Base-by-base conservation (phyloP, 1,284 basidiomycete genomes). In the Singerocomus inundabilis region DNA sequence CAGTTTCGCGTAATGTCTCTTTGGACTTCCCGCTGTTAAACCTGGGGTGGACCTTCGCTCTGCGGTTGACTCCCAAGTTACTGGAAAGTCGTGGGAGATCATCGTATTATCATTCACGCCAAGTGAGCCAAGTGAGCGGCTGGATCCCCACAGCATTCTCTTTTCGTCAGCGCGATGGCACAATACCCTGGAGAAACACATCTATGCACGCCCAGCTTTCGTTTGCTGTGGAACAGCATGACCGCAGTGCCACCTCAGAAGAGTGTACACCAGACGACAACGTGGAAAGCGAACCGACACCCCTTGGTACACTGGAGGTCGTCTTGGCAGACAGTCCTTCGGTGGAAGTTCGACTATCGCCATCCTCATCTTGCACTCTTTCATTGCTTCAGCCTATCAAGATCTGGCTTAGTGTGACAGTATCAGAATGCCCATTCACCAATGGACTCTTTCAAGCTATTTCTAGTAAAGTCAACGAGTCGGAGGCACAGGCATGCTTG, bases 1-100 rank as follows among this genome's bases (percentile, higher is more conserved):
- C 33, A 13, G 18, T 0, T n/a, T 21, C 38, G 4, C 9, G 7
- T 31, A 3, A 1, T 12, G 32, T 42, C 24, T 33, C 42, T 24
- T 7, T 62, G 31, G 7, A 48, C 2, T 39, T 64, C 28, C 54
- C 62, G 0, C 21, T 60, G 16, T 36, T 24, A 6, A 37, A 12
- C 26, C 44, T 50, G 12, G 56, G 62, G 11, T 63, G 60, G 60
- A 44, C 49, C 11, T 65, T 61, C 34, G 1, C 43, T n/a, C 34
- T 61, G 21, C 53, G 44, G 13, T 33, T 62, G 48, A 37, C 40
- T n/a, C 39, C 41, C 8, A 25, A 5, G n/a, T 3, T n/a, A 21
- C 21, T 21, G 21, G 21, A 21, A 21, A 21, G 4, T 21, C 21
- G 21, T 21, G 21, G 21, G 21, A 21, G 21, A 21, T 4, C 21